Percentiles rank a stretch among this genome's conserved stretches.
Evolutionary conservation across 2,329 filamentous ascomycete genomes (phyloP).

Genomic region (Phialophora tarda): DNA sequence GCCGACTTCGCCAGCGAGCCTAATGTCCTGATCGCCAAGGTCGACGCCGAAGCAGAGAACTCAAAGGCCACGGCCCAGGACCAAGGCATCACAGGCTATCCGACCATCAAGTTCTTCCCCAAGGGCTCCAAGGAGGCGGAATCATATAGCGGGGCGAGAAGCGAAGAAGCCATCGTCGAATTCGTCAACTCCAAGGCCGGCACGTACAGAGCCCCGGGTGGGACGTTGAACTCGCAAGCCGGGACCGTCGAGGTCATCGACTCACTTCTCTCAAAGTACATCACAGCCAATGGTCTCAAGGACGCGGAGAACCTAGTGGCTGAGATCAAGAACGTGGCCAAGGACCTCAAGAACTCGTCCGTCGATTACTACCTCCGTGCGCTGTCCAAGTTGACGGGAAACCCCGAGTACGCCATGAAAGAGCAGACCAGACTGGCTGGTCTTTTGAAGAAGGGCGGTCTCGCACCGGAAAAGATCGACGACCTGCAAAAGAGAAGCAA

Average conservation of each 20-base stretch:
- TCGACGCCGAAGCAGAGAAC: slow-evolving; percentile 88
- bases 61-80: slow-evolving; percentile 77
- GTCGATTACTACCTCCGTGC: slow-evolving; percentile 94
- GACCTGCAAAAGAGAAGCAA: slow-evolving; percentile 87
- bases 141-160: slow-evolving; percentile 75
- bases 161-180: slow-evolving; percentile 74
- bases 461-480: slow-evolving; percentile 84
- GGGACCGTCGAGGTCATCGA: slow-evolving; percentile 84
- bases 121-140: slow-evolving; percentile 76
- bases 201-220: slow-evolving; percentile 81
- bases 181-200: slow-evolving; percentile 90
- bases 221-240: slow-evolving; percentile 75
- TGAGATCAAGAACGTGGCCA: slow-evolving; percentile 74
- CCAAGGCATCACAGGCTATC: slow-evolving; percentile 83
- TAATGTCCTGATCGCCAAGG: slow-evolving; percentile 86
- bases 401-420: slow-evolving; percentile 80
- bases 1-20: slow-evolving; percentile 78
- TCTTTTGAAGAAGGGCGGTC: slow-evolving; percentile 82
- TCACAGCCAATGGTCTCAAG: slow-evolving; percentile 58
- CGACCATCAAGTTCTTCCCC: slow-evolving; percentile 97
- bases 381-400: slow-evolving; percentile 80
- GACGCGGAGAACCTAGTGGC: slow-evolving; percentile 65
- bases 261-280: slow-evolving; percentile 73
- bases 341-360: slow-evolving; percentile 75
- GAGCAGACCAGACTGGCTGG: slow-evolving; percentile 80